These are phyloP conservation scores for Quercus parvula DNA, from an alignment of 306 rosid species.

Conservation along the genomic window DNA sequence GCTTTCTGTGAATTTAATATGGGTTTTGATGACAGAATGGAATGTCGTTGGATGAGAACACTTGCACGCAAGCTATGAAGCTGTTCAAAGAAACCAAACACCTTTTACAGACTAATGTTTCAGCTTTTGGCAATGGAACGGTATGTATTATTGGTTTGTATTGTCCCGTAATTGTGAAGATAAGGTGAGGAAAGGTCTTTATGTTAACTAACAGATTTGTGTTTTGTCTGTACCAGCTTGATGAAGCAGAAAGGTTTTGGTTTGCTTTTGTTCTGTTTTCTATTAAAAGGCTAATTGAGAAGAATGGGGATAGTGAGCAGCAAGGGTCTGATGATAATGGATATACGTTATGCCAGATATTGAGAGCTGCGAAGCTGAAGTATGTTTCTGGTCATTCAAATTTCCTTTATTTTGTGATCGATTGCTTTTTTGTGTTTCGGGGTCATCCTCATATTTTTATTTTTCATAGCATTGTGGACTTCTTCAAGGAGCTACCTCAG, in stretches of 20 bases:
- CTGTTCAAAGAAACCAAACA: constrained; percentile 64
- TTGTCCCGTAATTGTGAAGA: background rate
- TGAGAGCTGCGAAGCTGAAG: constrained; percentile 86
- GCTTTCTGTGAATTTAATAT: constrained; percentile 1
- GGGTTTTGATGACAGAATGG: constrained; percentile 45
- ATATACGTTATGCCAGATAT: constrained; percentile 66
- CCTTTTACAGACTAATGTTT: constrained; percentile 43
- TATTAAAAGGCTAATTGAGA: constrained; percentile 56
- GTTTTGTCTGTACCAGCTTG: constrained; percentile 49
- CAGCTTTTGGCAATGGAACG: constrained; percentile 69
- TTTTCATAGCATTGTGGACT: constrained; percentile 68
- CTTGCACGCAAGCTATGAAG: constrained; percentile 44
- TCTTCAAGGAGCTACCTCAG: constrained; percentile 96
- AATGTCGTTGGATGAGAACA: constrained; percentile 52
- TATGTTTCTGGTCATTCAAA: constrained; percentile 32
- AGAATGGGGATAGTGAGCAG: constrained; percentile 30
- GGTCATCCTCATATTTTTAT: constrained; percentile 19
- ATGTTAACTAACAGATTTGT: constrained; percentile 13
- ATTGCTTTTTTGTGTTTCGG: constrained; percentile 6
- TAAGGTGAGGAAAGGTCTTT: background rate
- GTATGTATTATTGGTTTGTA: constrained; percentile 29
- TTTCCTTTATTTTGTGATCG: constrained; percentile 8
- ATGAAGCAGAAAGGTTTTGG: constrained; percentile 87
- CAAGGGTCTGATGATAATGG: constrained; percentile 41
- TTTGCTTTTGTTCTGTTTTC: constrained; percentile 74